Base-by-base conservation (phyloP, 2,329 filamentous ascomycete genomes). In the Alternaria dauci region DNA sequence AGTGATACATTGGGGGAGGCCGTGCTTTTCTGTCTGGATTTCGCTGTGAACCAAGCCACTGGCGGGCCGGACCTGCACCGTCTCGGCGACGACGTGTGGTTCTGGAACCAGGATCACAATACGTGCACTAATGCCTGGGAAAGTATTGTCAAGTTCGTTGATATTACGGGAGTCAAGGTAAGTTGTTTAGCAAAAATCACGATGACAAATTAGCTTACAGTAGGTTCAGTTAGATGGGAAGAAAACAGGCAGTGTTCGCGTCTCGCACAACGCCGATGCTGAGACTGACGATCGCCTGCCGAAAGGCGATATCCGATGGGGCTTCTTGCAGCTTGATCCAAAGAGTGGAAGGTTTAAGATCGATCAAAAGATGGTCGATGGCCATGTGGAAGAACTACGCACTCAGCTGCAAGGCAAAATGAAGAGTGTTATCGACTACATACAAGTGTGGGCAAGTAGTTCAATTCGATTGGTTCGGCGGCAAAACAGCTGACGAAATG, bases 61-160 rank as follows among this genome's bases (percentile, higher is more conserved):
- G 53, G 69, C 14, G 80, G 81, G 1, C 72, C 79, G 47, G 70
- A 82, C 4, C 68, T 84, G 0, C 81, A 84, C 59, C 82, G 83
- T 1, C 63, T 84, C 16, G 81, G 84, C 47, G 82, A 85, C 58
- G 83, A 85, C 52, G 65, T 84, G 12, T 85, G 83, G 81, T 78
- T 84, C 18, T 77, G 72, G 73, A 80, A 79, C 30, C 81, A 80
- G 3, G 73, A 82, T 18, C 81, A 81, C 5, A 67, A 75, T 2
- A 71, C 73, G 4, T 81, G 79, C 50, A 77, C 73, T 5, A 69
- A 72, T 42, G 82, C 82, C 16, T 86, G 83, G 83, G 63, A 70
- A 11, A 75, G 74, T 14, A 79, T 85, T 67, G 56, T 76, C n/a
- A 53, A 75, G 3, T 85, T 83, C 58, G 76, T 80, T 2, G 63